phyloP scores from a whole-genome alignment of 441 rosid genomes.

The Sinapis alba region DNA sequence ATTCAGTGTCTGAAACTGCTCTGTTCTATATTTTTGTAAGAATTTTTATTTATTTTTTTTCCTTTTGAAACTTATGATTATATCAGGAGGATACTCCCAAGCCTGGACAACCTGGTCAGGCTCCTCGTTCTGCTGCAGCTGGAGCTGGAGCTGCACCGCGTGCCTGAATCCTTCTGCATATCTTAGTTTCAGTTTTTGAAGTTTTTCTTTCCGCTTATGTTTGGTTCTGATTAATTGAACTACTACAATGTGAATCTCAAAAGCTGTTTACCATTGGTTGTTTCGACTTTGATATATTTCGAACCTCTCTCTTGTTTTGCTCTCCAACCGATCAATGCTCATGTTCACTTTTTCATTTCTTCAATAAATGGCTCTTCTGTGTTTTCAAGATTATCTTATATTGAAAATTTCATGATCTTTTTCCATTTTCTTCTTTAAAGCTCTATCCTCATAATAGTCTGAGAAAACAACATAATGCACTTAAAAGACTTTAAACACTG shows the following conservation, averaged over 20 bases:
- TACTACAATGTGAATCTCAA: not conserved
- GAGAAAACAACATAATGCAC: not conserved
- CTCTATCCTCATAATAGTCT: not conserved
- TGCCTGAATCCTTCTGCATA: conserved; percentile 15
- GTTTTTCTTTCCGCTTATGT: not conserved
- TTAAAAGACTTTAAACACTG: not conserved
- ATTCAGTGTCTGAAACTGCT: no score
- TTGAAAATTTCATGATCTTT: no score
- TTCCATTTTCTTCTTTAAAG: not conserved
- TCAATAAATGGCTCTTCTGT: no score
- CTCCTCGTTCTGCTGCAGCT: conserved; percentile 42
- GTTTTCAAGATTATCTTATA: no score
- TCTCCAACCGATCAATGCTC: no score
- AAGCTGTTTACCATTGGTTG: not conserved
- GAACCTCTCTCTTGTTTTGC: not conserved
- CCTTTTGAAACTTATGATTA: not conserved
- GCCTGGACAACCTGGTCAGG: conserved; percentile 49
- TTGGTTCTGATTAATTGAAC: not conserved
- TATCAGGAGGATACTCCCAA: conserved; percentile 43
- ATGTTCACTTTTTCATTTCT: no score
- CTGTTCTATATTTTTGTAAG: no score
- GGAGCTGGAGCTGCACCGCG: conserved; percentile 36
- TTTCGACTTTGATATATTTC: not conserved
- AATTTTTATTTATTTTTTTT: not conserved
- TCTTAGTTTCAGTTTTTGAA: no score